Conservation (phyloP, 306 rosid genomes). For the Pterocarpus macrocarpus region DNA sequence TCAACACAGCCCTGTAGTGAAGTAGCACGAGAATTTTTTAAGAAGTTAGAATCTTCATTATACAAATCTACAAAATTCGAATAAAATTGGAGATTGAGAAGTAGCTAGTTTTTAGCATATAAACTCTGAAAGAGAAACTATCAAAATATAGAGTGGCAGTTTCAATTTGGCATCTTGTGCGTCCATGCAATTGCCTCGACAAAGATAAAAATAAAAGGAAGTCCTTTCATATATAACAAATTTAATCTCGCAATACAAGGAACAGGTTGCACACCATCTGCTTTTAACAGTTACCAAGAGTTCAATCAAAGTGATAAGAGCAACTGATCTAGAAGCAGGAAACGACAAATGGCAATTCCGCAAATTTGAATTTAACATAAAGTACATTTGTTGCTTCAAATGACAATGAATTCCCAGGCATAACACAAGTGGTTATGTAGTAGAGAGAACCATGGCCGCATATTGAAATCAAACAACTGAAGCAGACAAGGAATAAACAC, state of each 20-base stretch:
- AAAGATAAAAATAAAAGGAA: neutral
- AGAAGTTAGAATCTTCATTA: neutral
- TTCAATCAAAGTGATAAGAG: constrained; percentile 11
- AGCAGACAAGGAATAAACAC: constrained; percentile 39
- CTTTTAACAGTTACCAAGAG: neutral
- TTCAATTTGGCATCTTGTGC: constrained; percentile 12
- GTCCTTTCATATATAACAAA: constrained; percentile 26
- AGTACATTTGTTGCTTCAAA: constrained; percentile 34
- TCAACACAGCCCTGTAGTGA: neutral
- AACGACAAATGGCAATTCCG: constrained; percentile 32
- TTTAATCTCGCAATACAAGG: neutral
- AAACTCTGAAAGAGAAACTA: neutral
- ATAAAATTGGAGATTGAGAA: neutral
- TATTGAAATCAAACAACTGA: constrained; percentile 31
- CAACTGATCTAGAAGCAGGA: constrained; percentile 22
- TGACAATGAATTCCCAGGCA: constrained; percentile 39
- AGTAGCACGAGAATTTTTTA: no score
- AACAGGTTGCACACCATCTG: constrained; percentile 14
- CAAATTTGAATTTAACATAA: constrained; percentile 34
- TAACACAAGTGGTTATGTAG: constrained; percentile 32
- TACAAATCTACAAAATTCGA: constrained; percentile 4
- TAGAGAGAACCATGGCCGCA: constrained; percentile 37
- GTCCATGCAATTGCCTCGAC: neutral
- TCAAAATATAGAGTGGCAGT: neutral
- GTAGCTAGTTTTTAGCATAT: neutral